Percentiles rank a stretch among this genome's conserved stretches.
These are phyloP conservation scores for Tetrapisispora taiwanensis DNA, from an alignment of 805 yeast species.

Conservation along the genomic window DNA sequence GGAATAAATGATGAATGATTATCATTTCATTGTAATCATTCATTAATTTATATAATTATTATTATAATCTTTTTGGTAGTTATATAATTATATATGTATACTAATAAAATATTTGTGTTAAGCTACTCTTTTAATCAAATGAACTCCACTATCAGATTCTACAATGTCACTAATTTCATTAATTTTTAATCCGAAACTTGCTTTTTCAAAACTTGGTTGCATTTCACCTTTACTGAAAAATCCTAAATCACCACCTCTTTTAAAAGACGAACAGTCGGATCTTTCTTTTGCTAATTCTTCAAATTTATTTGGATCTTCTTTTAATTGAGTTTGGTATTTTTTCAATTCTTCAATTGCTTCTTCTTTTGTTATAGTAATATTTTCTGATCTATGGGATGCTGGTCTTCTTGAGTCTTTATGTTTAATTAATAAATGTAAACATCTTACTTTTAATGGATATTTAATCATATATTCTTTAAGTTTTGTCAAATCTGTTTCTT, in stretches of 20 bases:
- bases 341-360: constrained; percentile 65
- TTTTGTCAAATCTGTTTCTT: constrained; percentile 56
- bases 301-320: constrained; percentile 35
- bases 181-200: constrained; percentile 68
- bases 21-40: too few species aligned
- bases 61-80: too few species aligned
- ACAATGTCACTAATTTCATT: constrained; percentile 79
- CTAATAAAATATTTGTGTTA: neutral
- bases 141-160: constrained; percentile 87
- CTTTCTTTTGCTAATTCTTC: constrained; percentile 69
- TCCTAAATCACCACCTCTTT: constrained; percentile 88
- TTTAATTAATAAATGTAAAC: constrained; percentile 73
- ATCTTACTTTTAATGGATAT: constrained; percentile 62
- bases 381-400: constrained; percentile 75
- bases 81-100: too few species aligned
- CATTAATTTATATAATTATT: too few species aligned
- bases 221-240: constrained; percentile 80
- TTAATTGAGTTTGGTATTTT: constrained; percentile 47
- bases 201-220: constrained; percentile 92
- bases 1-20: too few species aligned
- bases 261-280: constrained; percentile 81
- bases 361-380: constrained; percentile 69
- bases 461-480: constrained; percentile 47
- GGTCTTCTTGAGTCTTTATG: constrained; percentile 82
- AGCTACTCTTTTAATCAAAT: constrained; percentile 73